Evolutionary conservation across 2,329 filamentous ascomycete species (phyloP), one percentile per base, ranked within the genome.

Genomic region (Neocucurbitaria cava): DNA sequence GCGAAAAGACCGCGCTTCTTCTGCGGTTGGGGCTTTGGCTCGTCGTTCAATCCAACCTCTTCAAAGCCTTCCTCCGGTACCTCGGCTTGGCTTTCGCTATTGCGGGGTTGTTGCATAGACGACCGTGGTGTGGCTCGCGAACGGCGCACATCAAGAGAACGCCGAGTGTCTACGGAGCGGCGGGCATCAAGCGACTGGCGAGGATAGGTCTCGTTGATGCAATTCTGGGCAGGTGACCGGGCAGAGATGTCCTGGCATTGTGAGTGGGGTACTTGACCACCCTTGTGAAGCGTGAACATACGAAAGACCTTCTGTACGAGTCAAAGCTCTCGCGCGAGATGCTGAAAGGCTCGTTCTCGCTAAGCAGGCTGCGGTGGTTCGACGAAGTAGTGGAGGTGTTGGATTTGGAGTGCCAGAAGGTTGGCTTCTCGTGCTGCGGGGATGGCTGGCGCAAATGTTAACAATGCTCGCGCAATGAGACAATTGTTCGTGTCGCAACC

Each of bases 251-350:
- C 93, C 93, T 96, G 60, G 86, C 85, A 13, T 18, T 31, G 58
- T 74, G 46, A 74, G 63, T 50, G 54, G 61, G 55, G 53, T 53
- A 39, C 31, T 42, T 35, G 8, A 31, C 7, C 21, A 24, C 17
- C 8, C 23, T n/a, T 17, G 30, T 36, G 33, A 39, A 52, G 35
- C 45, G 44, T 33, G n/a, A 13, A 82, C 89, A 66, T 84, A 96
- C 94, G 80, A 98, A 98, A 61, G 93, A 97, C 69, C 95, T 87
- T 60, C 95, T 85, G 78, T 98, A 98, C 3, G 93, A 96, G 75
- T 98, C 95, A 71, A 98, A 98, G 1, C 93, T 97, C 78, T 98
- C 95, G 69, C 94, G 86, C 33, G 93, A 96, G 74, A 98, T 98
- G 60, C 90, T 92, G 74, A 98, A 98, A 13, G 90, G 92, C 73